A percentile compares a stretch with the other conserved stretches of the same genome.
Evolutionary conservation across 2,329 filamentous ascomycete genomes (phyloP).

Genomic region (Aspergillus sp.): DNA sequence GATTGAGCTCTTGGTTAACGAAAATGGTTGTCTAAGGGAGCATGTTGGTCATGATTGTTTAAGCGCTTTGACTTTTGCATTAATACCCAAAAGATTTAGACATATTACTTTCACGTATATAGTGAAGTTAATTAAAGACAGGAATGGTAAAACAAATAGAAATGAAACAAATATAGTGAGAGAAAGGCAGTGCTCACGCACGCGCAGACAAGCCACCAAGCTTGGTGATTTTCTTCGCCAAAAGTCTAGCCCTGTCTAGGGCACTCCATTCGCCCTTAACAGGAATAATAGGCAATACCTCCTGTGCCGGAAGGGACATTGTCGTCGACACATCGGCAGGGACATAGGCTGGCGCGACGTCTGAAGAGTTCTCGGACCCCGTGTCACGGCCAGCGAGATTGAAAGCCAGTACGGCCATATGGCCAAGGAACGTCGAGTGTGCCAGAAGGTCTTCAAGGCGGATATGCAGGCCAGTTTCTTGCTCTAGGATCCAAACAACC

Average conservation of each 20-base stretch:
- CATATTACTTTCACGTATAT: background rate
- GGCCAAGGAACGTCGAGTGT: conserved; percentile 42
- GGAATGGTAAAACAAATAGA: background rate
- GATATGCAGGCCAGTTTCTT: conserved; percentile 39
- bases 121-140: background rate
- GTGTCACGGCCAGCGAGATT: conserved; percentile 26
- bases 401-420: conserved; percentile 38
- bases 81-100: background rate
- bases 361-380: conserved; percentile 13
- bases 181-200: conserved; percentile 16
- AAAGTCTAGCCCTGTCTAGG: conserved; percentile 26
- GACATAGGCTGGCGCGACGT: background rate
- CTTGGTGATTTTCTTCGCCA: conserved; percentile 30
- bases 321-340: background rate
- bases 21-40: background rate
- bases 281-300: background rate
- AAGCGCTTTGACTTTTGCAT: background rate
- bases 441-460: conserved; percentile 42
- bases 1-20: background rate
- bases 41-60: background rate
- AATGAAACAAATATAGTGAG: background rate
- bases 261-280: conserved; percentile 22
- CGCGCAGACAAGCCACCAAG: conserved; percentile 25
- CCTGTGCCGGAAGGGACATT: background rate
- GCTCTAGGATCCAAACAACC: conserved; percentile 41